A percentile compares a stretch with the other conserved stretches of the same genome.
Conservation (phyloP, 441 rosid species). For the Populus hybrid region DNA sequence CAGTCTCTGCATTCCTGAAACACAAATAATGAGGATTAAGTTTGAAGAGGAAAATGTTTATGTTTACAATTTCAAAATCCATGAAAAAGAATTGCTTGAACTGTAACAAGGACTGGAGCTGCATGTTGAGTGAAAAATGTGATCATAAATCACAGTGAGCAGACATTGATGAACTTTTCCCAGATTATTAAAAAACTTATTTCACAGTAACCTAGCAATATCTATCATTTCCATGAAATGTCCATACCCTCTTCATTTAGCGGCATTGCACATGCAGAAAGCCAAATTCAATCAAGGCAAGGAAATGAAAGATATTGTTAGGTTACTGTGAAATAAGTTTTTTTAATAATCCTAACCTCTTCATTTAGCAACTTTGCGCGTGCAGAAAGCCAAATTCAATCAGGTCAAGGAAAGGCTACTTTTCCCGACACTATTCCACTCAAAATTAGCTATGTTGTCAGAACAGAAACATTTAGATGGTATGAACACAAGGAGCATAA, state of each 20-base stretch:
- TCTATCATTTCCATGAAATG: background rate
- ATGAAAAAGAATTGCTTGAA: background rate
- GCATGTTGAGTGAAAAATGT: background rate
- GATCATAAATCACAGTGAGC: background rate
- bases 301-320: background rate
- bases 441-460: too few species aligned
- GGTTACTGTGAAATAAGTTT: background rate
- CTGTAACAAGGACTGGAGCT: background rate
- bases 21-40: slow-evolving; percentile 16
- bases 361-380: background rate
- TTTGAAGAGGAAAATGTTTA: background rate
- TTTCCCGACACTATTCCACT: too few species aligned
- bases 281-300: too few species aligned
- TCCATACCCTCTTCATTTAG: slow-evolving; percentile 2
- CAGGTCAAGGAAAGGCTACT: too few species aligned
- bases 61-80: background rate
- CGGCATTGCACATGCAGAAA: background rate
- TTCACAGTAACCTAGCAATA: background rate
- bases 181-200: background rate
- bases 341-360: background rate
- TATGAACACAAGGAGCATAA: too few species aligned
- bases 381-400: background rate
- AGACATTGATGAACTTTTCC: background rate
- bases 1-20: slow-evolving; percentile 63
- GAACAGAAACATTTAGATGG: too few species aligned